These are phyloP conservation scores for Mycena crocata DNA, from an alignment of 768 basidiomycete genomes.

Conservation along the genomic window DNA sequence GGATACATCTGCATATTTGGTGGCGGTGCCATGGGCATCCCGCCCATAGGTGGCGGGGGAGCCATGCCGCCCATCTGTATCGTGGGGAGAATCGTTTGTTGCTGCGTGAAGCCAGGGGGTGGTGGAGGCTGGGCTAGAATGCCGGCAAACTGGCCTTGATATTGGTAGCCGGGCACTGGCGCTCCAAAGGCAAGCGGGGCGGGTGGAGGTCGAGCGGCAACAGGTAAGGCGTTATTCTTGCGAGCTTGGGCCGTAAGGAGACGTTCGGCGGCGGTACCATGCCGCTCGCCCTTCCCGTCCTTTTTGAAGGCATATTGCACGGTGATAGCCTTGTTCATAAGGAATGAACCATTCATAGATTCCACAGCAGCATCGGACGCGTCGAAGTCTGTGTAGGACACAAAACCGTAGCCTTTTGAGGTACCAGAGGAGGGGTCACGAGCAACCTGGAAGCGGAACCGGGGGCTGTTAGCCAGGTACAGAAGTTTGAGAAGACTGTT, in stretches of 20 bases:
- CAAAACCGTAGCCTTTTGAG: slow-evolving; percentile 98
- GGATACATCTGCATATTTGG: slow-evolving; percentile 62
- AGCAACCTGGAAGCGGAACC: slow-evolving; percentile 72
- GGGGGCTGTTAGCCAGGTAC: slow-evolving; percentile 16
- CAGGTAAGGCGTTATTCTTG: slow-evolving; percentile 92
- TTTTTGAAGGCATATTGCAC: slow-evolving; percentile 99
- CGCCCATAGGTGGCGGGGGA: slow-evolving; percentile 29
- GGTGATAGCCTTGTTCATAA: slow-evolving; percentile 98
- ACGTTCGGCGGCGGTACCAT: slow-evolving; percentile 97
- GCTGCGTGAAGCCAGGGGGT: slow-evolving; percentile 82
- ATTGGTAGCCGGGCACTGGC: slow-evolving; percentile 77
- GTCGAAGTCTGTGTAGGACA: slow-evolving; percentile 97
- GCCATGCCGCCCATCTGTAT: slow-evolving; percentile 51
- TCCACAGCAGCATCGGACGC: slow-evolving; percentile 96
- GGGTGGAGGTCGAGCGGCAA: slow-evolving; percentile 79
- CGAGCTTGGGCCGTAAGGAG: slow-evolving; percentile 94
- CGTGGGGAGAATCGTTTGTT: slow-evolving; percentile 72
- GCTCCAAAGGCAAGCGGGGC: slow-evolving; percentile 80
- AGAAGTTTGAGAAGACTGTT: slow-evolving; percentile 15
- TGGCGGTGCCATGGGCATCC: slow-evolving; percentile 45
- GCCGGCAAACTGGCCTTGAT: slow-evolving; percentile 95
- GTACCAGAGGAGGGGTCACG: slow-evolving; percentile 86
- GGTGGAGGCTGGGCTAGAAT: slow-evolving; percentile 85
- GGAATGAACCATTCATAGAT: slow-evolving; percentile 96
- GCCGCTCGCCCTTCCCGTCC: slow-evolving; percentile 97